Percentiles rank a stretch among this genome's conserved stretches.
Conservation (phyloP, 2,329 filamentous ascomycete genomes). For the Xenosphaeropsis pyriputrescens region DNA sequence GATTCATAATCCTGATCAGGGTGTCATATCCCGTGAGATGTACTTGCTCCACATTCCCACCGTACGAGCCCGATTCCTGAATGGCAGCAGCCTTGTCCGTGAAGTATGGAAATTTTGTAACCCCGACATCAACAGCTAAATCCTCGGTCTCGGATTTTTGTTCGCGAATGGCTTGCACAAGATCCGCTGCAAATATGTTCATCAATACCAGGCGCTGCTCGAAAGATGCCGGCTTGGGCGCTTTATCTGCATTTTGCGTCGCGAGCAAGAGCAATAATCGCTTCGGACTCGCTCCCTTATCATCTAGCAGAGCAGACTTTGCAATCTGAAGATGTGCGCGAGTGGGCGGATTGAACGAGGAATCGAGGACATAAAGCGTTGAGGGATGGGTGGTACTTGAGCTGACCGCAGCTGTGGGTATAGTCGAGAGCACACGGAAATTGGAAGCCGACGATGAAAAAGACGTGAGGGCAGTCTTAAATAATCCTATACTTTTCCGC, state of each 20-base stretch:
- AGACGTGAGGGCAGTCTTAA: constrained; percentile 9
- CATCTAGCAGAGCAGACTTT: constrained; percentile 24
- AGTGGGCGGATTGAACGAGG: constrained; percentile 56
- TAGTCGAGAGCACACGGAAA: constrained; percentile 14
- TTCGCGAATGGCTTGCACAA: constrained; percentile 17
- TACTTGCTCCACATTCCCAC: constrained; percentile 32
- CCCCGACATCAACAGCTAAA: constrained; percentile 40
- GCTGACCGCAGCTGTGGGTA: constrained; percentile 5
- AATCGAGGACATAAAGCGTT: constrained; percentile 44
- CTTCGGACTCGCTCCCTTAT: constrained; percentile 8
- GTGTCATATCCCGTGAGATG: constrained; percentile 69
- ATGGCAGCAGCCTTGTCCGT: constrained; percentile 54
- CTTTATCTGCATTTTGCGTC: constrained; percentile 52
- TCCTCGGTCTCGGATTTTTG: background rate
- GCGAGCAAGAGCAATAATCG: constrained; percentile 44
- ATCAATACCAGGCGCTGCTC: constrained; percentile 57
- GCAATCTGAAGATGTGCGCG: constrained; percentile 44
- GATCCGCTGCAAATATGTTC: constrained; percentile 43
- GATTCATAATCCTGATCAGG: constrained; percentile 53
- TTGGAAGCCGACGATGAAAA: constrained; percentile 11
- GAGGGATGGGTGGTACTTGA: constrained; percentile 9
- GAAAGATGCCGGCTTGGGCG: constrained; percentile 52
- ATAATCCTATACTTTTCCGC: constrained; percentile 5
- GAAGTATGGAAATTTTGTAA: constrained; percentile 63
- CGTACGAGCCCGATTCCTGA: constrained; percentile 26